Percentiles rank a stretch among this genome's conserved stretches.
Conservation (phyloP, 2,329 filamentous ascomycete species). For the Emydomyces testavorans region DNA sequence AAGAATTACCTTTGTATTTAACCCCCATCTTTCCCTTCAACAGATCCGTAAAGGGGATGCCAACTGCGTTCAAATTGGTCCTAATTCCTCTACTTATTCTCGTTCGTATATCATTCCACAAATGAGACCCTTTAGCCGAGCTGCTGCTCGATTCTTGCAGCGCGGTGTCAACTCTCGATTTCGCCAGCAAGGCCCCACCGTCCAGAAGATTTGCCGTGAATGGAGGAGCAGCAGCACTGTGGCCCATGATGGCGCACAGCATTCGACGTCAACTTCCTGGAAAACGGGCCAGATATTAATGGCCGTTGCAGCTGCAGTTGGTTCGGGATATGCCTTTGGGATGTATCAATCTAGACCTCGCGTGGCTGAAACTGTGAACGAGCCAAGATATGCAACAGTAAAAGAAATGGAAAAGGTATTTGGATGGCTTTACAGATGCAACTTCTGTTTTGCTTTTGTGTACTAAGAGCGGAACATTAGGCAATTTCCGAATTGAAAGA, state of each 20-base stretch:
- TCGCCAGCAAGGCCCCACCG: background rate
- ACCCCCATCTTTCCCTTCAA: too few relatives aligned
- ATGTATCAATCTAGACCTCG: slow-evolving; percentile 30
- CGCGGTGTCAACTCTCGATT: slow-evolving; percentile 9
- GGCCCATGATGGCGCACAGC: background rate
- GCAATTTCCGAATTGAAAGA: slow-evolving; percentile 46
- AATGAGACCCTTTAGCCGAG: slow-evolving; percentile 19
- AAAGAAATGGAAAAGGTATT: slow-evolving; percentile 35
- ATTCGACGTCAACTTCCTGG: slow-evolving; percentile 1
- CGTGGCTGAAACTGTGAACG: slow-evolving; percentile 21
- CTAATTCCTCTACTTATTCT: background rate
- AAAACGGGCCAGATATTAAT: slow-evolving; percentile 25
- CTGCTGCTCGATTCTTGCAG: slow-evolving; percentile 5
- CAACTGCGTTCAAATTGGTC: background rate
- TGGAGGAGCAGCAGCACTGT: slow-evolving; percentile 14
- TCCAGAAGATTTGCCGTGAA: background rate
- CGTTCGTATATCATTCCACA: background rate
- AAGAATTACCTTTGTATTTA: too few relatives aligned
- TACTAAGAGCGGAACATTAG: slow-evolving; percentile 24
- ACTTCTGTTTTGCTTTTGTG: background rate
- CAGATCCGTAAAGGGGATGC: too few relatives aligned
- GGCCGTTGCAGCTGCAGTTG: slow-evolving; percentile 40
- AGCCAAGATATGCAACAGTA: slow-evolving; percentile 30
- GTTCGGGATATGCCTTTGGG: slow-evolving; percentile 43
- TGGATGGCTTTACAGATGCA: too few relatives aligned